These are phyloP conservation scores for Lipomyces sp. DNA, from an alignment of 805 yeast species.

Conservation along the genomic window DNA sequence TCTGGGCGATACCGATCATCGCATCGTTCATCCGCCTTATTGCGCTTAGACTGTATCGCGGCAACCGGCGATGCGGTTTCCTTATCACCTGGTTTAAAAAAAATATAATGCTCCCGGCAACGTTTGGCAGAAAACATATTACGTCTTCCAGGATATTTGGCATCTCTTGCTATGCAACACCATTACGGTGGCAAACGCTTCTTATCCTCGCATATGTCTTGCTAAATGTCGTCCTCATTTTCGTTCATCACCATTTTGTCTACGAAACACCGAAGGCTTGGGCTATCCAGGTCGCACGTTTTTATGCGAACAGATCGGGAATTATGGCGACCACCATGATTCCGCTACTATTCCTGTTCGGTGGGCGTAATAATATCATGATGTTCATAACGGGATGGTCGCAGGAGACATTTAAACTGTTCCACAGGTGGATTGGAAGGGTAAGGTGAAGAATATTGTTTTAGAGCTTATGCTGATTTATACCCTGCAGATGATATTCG, in stretches of 20 bases:
- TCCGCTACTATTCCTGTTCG: slow-evolving; percentile 66
- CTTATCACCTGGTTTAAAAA: not conserved
- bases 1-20: slow-evolving; percentile 1
- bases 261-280: not conserved
- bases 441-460: no score
- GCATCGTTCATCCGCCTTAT: not conserved
- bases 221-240: slow-evolving; percentile 1
- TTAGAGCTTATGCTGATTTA: no score
- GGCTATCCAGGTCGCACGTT: slow-evolving; percentile 19
- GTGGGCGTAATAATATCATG: slow-evolving; percentile 74
- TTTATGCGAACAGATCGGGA: slow-evolving; percentile 39
- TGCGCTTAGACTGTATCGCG: not conserved
- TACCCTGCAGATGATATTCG: slow-evolving; percentile 10
- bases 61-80: not conserved
- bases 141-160: not conserved
- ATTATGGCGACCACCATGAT: slow-evolving; percentile 41
- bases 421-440: slow-evolving; percentile 63
- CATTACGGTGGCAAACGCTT: not conserved
- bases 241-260: not conserved
- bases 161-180: not conserved
- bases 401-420: slow-evolving; percentile 61
- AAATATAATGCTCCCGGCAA: not conserved
- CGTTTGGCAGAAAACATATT: not conserved
- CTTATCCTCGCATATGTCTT: slow-evolving; percentile 1
- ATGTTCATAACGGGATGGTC: slow-evolving; percentile 65